Evolutionary conservation across 352 stramenopile genomes (phyloP), one percentile per base, ranked within the genome.

Genomic region (Phytopythium chamaehyphon): DNA sequence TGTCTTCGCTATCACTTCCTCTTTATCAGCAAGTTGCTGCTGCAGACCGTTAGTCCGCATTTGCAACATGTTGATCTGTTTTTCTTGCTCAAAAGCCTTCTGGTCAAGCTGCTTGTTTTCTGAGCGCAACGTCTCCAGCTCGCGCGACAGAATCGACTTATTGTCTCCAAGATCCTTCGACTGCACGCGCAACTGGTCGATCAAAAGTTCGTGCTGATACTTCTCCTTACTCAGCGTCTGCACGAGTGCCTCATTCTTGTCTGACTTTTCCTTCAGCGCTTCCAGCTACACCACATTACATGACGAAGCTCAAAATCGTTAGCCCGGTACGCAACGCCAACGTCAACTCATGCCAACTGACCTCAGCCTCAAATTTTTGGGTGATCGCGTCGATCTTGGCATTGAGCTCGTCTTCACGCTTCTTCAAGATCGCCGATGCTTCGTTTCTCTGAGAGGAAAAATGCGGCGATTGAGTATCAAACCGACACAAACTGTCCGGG

Each of bases 51-150:
- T 71, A 0, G 72, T 56, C 11, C 76, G 83, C 52, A 94, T 69
- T 31, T 96, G 76, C 14, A 90, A 54, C 28, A 89, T 76, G 40
- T 81, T 91, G 33, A 91, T 75, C 54, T 83, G 64, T 35, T 96
- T 96, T 40, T 95, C 85, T 51, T 93, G 81, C 39, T 88, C 62
- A 46, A 94, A 94, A 1, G 73, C 64, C 7, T 78, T 76, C 47
- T 91, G 73, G 47, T 94, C 83, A n/a, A 94, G 58, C n/a, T 72
- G 54, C 57, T 94, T 92, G 57, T 92, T 94, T 37, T 90, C 59
- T 15, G 52, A 56, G 18, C 81, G 79, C 8, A 94, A 43, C 14
- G 64, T 52, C 33, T 82, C 69, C 11, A 94, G 46, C 50, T 92
- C 78, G 6, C 62, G 61, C 3, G 56, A 61, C 0, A 88, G 51